Evolutionary conservation across 2,329 filamentous ascomycete genomes (phyloP).

Genomic region (Alternaria brassicicola): DNA sequence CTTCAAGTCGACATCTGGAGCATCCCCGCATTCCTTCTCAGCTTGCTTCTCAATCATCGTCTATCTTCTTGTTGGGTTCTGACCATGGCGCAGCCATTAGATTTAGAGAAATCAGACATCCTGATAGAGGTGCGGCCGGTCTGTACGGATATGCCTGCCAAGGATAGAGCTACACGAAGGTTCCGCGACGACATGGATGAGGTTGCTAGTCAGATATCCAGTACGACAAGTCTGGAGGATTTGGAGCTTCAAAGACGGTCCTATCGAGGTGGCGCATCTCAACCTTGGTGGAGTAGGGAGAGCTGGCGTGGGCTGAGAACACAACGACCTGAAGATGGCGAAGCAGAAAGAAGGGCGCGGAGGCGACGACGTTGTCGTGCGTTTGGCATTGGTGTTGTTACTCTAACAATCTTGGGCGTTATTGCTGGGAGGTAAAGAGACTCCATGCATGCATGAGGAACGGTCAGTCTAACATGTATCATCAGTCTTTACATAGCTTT

Average conservation of each 20-base stretch:
- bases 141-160: neutral
- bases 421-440: constrained; percentile 26
- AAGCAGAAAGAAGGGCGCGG: neutral
- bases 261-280: constrained; percentile 6
- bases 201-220: constrained; percentile 13
- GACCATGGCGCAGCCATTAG: constrained; percentile 4
- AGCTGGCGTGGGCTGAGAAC: constrained; percentile 7
- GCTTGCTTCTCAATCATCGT: neutral
- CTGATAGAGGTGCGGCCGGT: constrained; percentile 10
- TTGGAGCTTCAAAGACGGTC: constrained; percentile 6
- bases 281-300: constrained; percentile 4
- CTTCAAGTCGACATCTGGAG: neutral
- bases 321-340: neutral
- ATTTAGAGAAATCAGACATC: constrained; percentile 5
- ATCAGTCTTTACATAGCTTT: constrained; percentile 36
- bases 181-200: constrained; percentile 20
- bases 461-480: constrained; percentile 7
- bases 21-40: neutral
- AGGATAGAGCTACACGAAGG: neutral
- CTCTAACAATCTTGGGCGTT: constrained; percentile 23
- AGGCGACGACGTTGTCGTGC: constrained; percentile 13
- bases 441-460: neutral
- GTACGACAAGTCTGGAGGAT: constrained; percentile 7
- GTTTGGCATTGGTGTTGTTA: constrained; percentile 12
- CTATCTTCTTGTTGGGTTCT: neutral